These are phyloP conservation scores for Kuraishia molischiana DNA, from an alignment of 805 yeast genomes.

Conservation along the genomic window DNA sequence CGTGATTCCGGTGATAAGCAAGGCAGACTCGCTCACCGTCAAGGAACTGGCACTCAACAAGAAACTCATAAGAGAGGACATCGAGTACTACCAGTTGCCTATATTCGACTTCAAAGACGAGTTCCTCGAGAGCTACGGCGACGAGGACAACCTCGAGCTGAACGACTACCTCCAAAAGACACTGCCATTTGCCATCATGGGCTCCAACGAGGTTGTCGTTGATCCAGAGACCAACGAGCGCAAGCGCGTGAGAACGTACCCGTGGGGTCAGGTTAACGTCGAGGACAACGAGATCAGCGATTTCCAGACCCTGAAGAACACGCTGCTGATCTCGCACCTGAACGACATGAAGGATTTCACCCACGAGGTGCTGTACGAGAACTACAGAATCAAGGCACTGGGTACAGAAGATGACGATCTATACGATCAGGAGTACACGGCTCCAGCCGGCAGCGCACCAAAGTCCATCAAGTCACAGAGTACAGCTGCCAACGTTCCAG, in stretches of 20 bases:
- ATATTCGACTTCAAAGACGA: conserved; percentile 71
- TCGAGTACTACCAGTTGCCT: conserved; percentile 60
- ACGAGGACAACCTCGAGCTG: conserved; percentile 19
- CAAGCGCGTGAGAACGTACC: conserved; percentile 44
- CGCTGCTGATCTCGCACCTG: conserved; percentile 73
- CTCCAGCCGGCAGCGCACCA: background rate
- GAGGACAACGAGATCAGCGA: conserved; percentile 67
- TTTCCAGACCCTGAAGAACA: conserved; percentile 69
- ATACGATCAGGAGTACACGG: background rate
- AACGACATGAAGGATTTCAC: conserved; percentile 85
- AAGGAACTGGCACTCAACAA: conserved; percentile 67
- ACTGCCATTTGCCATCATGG: conserved; percentile 57
- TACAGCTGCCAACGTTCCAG: background rate
- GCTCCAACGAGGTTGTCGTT: conserved; percentile 32
- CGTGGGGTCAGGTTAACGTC: conserved; percentile 58
- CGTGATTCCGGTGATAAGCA: conserved; percentile 73
- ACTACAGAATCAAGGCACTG: conserved; percentile 80
- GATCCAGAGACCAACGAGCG: conserved; percentile 25
- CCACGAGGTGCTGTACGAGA: conserved; percentile 79
- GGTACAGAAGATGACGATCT: conserved; percentile 5
- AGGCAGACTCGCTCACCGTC: conserved; percentile 70
- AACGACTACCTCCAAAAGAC: conserved; percentile 30
- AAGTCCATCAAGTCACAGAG: background rate
- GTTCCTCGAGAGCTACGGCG: conserved; percentile 17
- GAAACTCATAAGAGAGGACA: conserved; percentile 65